Evolutionary conservation across 2,329 filamentous ascomycete genomes (phyloP).

Genomic region (Lizonia empirigonia): DNA sequence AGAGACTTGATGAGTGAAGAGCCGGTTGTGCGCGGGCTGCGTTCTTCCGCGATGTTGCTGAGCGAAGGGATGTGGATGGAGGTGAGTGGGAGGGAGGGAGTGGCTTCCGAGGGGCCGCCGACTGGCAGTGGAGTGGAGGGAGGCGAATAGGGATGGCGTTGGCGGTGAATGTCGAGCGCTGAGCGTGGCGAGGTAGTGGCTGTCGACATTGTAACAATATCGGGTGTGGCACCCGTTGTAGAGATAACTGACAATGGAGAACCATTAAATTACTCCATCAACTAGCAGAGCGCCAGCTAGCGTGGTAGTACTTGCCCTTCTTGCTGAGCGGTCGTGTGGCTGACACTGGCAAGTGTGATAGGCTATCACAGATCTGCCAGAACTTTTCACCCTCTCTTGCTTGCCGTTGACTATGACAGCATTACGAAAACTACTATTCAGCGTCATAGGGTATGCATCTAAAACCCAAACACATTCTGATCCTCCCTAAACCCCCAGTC

Average conservation of each 20-base stretch:
- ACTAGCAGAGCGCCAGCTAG: no score
- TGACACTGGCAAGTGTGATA: neutral
- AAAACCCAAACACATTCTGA: conserved; percentile 54
- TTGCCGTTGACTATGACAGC: no score
- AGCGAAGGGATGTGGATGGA: neutral
- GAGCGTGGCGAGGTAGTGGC: neutral
- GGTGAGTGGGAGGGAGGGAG: neutral
- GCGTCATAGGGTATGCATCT: no score
- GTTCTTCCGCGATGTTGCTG: conserved; percentile 6
- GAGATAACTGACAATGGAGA: neutral
- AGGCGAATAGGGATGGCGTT: neutral
- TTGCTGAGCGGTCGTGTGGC: neutral
- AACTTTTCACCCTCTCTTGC: no score
- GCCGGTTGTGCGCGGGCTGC: neutral
- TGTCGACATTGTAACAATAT: neutral
- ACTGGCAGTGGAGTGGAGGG: neutral
- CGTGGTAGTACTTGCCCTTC: neutral
- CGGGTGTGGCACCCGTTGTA: no score
- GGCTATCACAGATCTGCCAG: no score
- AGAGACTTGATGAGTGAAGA: neutral
- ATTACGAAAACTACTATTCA: no score
- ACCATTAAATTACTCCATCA: no score
- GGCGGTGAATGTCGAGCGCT: conserved; percentile 2
- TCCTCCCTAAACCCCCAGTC: conserved; percentile 55
- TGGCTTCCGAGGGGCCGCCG: neutral